Base-by-base conservation (phyloP, 1,284 basidiomycete genomes). In the Ustilago crameri region DNA sequence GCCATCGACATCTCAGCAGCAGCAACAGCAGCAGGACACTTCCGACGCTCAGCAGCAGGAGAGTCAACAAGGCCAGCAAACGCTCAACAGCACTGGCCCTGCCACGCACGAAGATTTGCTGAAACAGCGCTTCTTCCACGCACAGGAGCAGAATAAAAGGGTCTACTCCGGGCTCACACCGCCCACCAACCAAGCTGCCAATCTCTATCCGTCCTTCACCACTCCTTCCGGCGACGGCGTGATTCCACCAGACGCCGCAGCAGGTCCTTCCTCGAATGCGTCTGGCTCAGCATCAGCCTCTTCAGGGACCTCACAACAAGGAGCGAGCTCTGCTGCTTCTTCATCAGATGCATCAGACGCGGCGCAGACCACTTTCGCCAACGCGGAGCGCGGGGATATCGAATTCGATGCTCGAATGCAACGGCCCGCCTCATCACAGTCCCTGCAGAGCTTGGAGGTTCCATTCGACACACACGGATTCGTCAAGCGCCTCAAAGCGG, bases 381-480 rank as follows among this genome's bases (percentile, higher is more conserved):
- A 26, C 30, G 17, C 18, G 9, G 49, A 38, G 3, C 47, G 55
- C 18, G 23, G 53, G 17, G 53, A 71, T n/a, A 43, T 66, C 32
- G 49, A 54, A 22, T 43, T 58, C 10, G 69, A 72, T 32, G 49
- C 48, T 5, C 47, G 69, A 9, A 22, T 63, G 18, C 51, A 62
- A 14, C 55, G 65, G 2, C 64, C 48, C 2, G 64, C 51, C 22
- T 52, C 70, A 3, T 58, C 70, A 1, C 64, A 62, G 26, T 63
- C 70, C 7, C 44, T 68, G 9, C 70, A 67, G 32, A 68, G 60
- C 26, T 49, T 73, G 0, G 55, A 79, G 37, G 66, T 77, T n/a
- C 79, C 79, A 5, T 81, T 81, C 49, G 72, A 81, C 51, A 79
- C 79, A 20, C 76, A 80, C 41, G 62, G 57, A 23, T 80, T 81